These are phyloP conservation scores for Skeletonema marinoi DNA, from an alignment of 108 stramenopile species.

Conservation along the genomic window DNA sequence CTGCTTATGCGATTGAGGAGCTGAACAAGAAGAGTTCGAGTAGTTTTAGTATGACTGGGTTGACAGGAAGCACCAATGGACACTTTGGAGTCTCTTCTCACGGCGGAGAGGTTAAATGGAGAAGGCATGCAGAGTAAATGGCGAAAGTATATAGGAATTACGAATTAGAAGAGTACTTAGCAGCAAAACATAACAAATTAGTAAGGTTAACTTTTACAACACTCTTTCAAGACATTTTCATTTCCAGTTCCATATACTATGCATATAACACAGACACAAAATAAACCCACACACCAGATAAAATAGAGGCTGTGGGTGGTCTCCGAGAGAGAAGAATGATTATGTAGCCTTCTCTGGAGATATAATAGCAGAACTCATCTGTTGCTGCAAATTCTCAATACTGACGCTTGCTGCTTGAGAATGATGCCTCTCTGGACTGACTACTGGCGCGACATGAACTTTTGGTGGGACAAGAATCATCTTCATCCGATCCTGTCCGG, in stretches of 20 bases:
- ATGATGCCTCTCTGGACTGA: not conserved
- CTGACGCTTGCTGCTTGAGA: not conserved
- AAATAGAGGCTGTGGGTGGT: not conserved
- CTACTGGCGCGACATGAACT: not conserved
- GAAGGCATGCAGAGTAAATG: not conserved
- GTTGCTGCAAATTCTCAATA: not conserved
- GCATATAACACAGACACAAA: not conserved
- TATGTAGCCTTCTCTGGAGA: not conserved
- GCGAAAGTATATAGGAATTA: not conserved
- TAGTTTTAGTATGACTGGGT: constrained; percentile 68
- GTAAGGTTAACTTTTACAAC: not conserved
- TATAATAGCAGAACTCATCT: not conserved
- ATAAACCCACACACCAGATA: not conserved
- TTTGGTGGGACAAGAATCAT: not conserved
- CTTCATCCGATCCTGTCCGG: not conserved
- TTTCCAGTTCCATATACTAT: not conserved
- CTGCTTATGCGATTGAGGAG: constrained; percentile 55
- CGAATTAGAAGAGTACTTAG: not conserved
- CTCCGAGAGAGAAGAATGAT: not conserved
- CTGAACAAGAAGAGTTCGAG: constrained; percentile 60
- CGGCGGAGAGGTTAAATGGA: constrained; percentile 47
- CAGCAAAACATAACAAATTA: not conserved
- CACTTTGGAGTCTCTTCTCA: constrained; percentile 70
- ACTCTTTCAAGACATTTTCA: not conserved
- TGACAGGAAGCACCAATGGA: constrained; percentile 73